These are phyloP conservation scores for Stramenopiles sp. DNA, from an alignment of 352 stramenopile species.

Conservation along the genomic window DNA sequence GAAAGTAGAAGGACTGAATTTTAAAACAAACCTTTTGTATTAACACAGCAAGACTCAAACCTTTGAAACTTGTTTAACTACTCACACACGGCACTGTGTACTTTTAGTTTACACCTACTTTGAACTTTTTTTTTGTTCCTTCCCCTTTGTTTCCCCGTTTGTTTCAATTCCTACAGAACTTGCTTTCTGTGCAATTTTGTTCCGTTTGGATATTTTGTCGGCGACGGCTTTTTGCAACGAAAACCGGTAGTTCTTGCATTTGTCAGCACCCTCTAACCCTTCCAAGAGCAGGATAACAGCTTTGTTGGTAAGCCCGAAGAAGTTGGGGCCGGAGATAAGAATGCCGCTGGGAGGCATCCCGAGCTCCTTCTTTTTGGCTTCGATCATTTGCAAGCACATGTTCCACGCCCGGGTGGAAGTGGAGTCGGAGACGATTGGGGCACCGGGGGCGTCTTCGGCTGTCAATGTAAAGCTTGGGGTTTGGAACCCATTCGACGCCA, in stretches of 20 bases:
- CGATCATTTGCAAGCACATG: background rate
- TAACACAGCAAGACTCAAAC: too few relatives aligned
- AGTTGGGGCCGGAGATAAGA: background rate
- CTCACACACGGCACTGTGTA: too few relatives aligned
- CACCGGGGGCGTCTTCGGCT: background rate
- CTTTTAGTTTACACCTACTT: too few relatives aligned
- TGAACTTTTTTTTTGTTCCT: too few relatives aligned
- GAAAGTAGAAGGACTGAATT: too few relatives aligned
- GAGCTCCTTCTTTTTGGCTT: background rate
- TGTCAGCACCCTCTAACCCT: background rate
- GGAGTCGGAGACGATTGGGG: background rate
- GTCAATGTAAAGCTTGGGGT: background rate
- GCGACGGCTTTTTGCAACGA: background rate
- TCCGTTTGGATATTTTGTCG: background rate
- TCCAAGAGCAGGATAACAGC: background rate
- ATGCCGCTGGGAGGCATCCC: background rate
- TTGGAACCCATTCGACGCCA: background rate
- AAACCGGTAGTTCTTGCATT: constrained; percentile 9
- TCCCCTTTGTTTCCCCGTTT: too few relatives aligned
- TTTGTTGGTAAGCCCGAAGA: background rate
- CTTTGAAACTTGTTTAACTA: too few relatives aligned
- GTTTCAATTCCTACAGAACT: too few relatives aligned
- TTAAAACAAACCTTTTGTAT: too few relatives aligned
- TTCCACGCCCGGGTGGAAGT: background rate
- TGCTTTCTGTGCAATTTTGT: background rate